Evolutionary conservation across 148 eudicot genomes (phyloP).

Genomic region (Pouteria glomerata): DNA sequence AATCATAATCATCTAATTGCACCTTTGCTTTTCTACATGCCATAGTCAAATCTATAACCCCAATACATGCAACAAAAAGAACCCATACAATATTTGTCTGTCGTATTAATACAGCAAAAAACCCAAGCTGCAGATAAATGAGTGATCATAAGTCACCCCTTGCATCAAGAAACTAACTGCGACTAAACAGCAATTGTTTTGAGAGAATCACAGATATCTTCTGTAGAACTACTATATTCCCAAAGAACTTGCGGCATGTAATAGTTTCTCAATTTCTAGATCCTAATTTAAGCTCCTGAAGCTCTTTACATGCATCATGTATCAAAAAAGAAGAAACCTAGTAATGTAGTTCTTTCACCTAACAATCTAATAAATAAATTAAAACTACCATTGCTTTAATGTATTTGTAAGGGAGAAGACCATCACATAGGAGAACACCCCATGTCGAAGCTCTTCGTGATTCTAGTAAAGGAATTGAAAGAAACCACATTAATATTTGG

Average conservation of each 20-base stretch:
- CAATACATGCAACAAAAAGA: slow-evolving; percentile 68
- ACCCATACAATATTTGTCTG: slow-evolving; percentile 94
- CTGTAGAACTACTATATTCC: not conserved
- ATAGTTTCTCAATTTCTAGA: not conserved
- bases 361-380: not conserved
- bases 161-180: not conserved
- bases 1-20: slow-evolving; percentile 19
- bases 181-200: not conserved
- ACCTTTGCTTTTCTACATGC: slow-evolving; percentile 17
- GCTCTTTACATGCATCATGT: not conserved
- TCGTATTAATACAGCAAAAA: slow-evolving; percentile 65
- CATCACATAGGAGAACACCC: not conserved
- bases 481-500: not conserved
- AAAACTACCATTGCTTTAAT: not conserved
- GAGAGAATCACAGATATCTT: not conserved
- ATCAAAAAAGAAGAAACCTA: not conserved
- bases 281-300: not conserved
- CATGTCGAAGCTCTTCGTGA: not conserved
- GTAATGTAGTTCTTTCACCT: not conserved
- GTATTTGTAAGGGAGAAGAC: not conserved
- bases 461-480: not conserved
- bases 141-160: slow-evolving; percentile 9
- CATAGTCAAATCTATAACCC: slow-evolving; percentile 43
- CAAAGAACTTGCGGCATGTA: not conserved
- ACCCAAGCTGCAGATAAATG: slow-evolving; percentile 67